A percentile compares a stretch with the other conserved stretches of the same genome.
These are phyloP conservation scores for Tulasnella sp. DNA, from an alignment of 768 basidiomycete genomes.

Conservation along the genomic window DNA sequence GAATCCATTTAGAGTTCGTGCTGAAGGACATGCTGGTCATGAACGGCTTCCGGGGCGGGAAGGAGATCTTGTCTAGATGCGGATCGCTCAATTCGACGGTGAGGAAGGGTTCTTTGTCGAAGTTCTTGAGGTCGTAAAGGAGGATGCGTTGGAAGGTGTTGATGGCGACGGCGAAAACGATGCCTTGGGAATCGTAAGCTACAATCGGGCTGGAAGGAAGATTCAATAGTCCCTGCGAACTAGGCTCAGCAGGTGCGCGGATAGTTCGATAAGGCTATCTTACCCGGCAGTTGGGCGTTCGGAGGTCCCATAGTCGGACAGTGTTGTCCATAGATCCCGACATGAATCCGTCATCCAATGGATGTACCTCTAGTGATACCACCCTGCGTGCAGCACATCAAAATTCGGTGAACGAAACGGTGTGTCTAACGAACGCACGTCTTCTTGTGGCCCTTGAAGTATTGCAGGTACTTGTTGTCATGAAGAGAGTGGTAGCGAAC, in stretches of 20 bases:
- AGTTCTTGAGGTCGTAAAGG: constrained; percentile 74
- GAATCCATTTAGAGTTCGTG: constrained; percentile 74
- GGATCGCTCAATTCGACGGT: constrained; percentile 74
- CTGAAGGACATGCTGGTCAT: constrained; percentile 91
- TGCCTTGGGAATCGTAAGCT: constrained; percentile 70
- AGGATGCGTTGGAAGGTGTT: constrained; percentile 73
- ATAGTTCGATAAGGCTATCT: constrained; percentile 14
- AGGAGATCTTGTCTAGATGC: constrained; percentile 56
- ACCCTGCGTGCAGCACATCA: constrained; percentile 36
- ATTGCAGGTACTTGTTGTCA: constrained; percentile 91
- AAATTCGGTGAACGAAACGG: neutral
- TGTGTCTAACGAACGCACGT: constrained; percentile 25
- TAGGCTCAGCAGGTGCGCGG: neutral
- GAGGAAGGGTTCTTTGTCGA: constrained; percentile 85
- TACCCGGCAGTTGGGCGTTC: constrained; percentile 55
- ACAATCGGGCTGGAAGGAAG: constrained; percentile 57
- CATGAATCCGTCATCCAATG: constrained; percentile 90
- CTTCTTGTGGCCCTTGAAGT: constrained; percentile 89
- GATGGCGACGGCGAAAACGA: constrained; percentile 78
- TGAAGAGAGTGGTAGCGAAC: constrained; percentile 90
- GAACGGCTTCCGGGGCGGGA: constrained; percentile 75
- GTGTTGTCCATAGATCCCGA: constrained; percentile 90
- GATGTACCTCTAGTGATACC: constrained; percentile 80
- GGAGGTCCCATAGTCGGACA: constrained; percentile 91
- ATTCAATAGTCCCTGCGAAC: constrained; percentile 47